These are phyloP conservation scores for Candida adriatica DNA, from an alignment of 805 yeast species.

Conservation along the genomic window DNA sequence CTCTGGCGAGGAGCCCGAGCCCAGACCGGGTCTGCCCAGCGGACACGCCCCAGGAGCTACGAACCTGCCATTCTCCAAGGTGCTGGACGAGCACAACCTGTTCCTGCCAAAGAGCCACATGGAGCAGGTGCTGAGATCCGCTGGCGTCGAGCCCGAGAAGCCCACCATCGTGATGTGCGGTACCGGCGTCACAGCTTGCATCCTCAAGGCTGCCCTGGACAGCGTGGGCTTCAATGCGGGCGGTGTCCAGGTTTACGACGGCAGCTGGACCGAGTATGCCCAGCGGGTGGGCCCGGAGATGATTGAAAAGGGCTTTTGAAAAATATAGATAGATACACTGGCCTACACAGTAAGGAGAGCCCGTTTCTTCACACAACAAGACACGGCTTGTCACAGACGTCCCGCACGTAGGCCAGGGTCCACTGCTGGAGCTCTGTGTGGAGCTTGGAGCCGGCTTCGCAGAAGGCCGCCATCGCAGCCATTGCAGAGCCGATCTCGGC, in stretches of 20 bases:
- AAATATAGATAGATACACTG: no score
- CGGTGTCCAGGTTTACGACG: conserved; percentile 66
- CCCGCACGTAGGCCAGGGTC: conserved; percentile 62
- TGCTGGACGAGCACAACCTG: conserved; percentile 41
- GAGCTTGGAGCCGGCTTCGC: conserved; percentile 28
- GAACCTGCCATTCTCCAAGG: conserved; percentile 66
- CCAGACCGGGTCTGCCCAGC: conserved; percentile 78
- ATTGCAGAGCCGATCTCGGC: conserved; percentile 55
- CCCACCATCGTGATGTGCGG: conserved; percentile 90
- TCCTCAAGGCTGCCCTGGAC: conserved; percentile 70
- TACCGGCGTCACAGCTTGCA: conserved; percentile 92
- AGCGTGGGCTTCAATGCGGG: conserved; percentile 38
- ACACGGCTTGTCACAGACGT: conserved; percentile 56
- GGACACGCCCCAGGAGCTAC: conserved; percentile 86
- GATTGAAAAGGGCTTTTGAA: conserved; percentile 47
- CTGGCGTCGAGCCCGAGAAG: conserved; percentile 34
- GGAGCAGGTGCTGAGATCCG: conserved; percentile 35
- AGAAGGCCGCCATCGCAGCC: conserved; percentile 43
- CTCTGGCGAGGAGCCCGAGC: conserved; percentile 79
- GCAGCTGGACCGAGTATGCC: conserved; percentile 88
- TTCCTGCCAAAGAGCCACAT: conserved; percentile 46
- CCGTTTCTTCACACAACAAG: conserved; percentile 1
- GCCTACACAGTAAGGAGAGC: no score
- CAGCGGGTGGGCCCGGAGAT: conserved; percentile 55
- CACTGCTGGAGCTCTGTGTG: conserved; percentile 46